A percentile compares a stretch with the other conserved stretches of the same genome.
These are phyloP conservation scores for Typha latifolia DNA, from an alignment of 176 grass and related monocot species.

Conservation along the genomic window DNA sequence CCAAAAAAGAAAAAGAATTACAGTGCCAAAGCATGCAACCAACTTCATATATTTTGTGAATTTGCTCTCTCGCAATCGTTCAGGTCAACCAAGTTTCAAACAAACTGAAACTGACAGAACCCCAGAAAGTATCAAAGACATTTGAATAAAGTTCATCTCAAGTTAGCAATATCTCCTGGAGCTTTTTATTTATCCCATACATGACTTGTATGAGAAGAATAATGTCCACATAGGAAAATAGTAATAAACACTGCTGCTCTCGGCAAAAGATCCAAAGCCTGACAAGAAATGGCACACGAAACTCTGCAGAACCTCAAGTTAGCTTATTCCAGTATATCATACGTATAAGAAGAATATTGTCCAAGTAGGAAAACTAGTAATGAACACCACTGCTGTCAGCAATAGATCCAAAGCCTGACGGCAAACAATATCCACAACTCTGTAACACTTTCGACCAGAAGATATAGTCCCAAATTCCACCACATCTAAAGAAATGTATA, in stretches of 20 bases:
- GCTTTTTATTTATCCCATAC: neutral
- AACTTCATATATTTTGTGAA: no score
- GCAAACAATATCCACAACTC: neutral
- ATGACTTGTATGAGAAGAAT: conserved; percentile 1
- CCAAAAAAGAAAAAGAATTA: no score
- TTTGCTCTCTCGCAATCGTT: no score
- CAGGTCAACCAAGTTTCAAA: no score
- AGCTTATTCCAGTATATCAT: neutral
- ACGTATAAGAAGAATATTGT: neutral
- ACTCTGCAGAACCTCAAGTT: neutral
- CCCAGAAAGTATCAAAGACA: no score
- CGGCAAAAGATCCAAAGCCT: neutral
- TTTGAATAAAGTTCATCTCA: neutral
- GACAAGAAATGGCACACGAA: neutral
- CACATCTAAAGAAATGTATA: neutral
- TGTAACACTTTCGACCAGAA: no score
- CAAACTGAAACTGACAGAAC: no score
- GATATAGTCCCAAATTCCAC: no score
- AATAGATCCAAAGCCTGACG: neutral
- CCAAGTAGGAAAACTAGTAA: neutral
- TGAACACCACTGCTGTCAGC: neutral
- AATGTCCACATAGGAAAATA: neutral
- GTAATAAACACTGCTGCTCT: neutral
- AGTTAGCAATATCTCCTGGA: neutral
- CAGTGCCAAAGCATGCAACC: no score